Percentiles rank a stretch among this genome's conserved stretches.
Conservation (phyloP, 176 grass and related monocot genomes). For the Phragmites australis region DNA sequence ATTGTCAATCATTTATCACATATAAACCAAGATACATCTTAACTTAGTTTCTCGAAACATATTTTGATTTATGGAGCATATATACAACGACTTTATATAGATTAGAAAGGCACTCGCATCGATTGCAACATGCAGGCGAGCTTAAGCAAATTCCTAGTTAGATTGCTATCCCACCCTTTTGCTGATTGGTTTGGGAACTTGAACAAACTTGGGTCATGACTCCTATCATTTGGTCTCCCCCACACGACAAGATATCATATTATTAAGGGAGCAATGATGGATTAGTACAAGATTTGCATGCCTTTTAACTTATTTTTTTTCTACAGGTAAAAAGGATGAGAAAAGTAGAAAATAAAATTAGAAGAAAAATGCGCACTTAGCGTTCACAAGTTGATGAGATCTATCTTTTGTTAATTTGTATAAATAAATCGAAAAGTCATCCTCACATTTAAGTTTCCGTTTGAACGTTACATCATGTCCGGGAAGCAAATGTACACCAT, state of each 20-base stretch:
- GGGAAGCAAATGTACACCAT: not conserved
- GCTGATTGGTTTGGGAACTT: constrained; percentile 43
- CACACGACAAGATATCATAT: constrained; percentile 40
- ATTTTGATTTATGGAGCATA: constrained; percentile 17
- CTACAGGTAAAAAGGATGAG: not conserved
- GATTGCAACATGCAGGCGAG: constrained; percentile 12
- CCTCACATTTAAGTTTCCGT: not conserved
- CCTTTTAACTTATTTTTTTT: not conserved
- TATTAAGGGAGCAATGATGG: constrained; percentile 29
- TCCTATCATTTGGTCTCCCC: not conserved
- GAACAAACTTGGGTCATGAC: constrained; percentile 39
- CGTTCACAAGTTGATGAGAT: not conserved
- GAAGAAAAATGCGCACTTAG: not conserved
- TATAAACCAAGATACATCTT: no score
- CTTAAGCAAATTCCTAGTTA: constrained; percentile 24
- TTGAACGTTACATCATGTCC: not conserved
- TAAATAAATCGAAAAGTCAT: not conserved
- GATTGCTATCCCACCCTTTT: constrained; percentile 17
- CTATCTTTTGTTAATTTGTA: not conserved
- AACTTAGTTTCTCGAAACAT: no score
- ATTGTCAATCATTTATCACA: no score
- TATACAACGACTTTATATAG: constrained; percentile 29
- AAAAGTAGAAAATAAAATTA: not conserved
- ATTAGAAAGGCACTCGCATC: constrained; percentile 24
- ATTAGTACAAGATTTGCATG: constrained; percentile 17